Base-by-base conservation (phyloP, 768 basidiomycete species). In the Gautieria morchelliformis region DNA sequence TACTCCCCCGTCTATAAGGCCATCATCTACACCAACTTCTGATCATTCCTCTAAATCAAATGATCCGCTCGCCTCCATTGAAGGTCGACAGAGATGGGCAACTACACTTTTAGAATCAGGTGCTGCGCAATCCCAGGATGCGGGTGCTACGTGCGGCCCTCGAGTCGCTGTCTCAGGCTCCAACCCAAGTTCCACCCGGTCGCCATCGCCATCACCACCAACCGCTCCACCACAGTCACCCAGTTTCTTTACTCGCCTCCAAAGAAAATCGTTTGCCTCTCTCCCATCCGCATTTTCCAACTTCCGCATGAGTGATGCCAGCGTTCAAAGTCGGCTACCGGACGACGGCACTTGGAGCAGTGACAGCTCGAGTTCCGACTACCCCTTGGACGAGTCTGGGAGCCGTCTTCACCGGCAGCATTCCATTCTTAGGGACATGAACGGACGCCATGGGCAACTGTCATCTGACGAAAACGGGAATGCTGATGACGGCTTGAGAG, bases 71-170 rank as follows among this genome's bases (percentile, higher is more conserved):
- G 71, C 70, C 30, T 72, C 74, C 9, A 68, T 74, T 22, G 63
- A 67, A 20, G 69, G 76, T 58, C 79, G 79, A 49, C 71, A 76
- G 22, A 78, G 74, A 67, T 77, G 78, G 77, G 67, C 74, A 30
- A 71, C 75, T 15, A 75, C 76, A 52, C 70, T 75, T 19, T 66
- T 76, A 24, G 70, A 70, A 40, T 66, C 68, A 24, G 62, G 65
- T 57, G 64, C 60, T 22, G 61, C 53, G 20, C 47, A 40, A 24
- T 22, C 44, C 40, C 56, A 49, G 17, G 44, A 45, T 44, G 52
- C 40, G 17, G 58, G 59, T 17, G 58, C 53, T 41, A 20, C 33
- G 61, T 15, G 56, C 58, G 56, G 35, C 9, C 40, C 33, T 20
- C 20, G 51, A 37, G 52, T 45, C 22, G 27, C 53, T 24, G 33